A percentile compares a stretch with the other conserved stretches of the same genome.
Conservation (phyloP, 2,329 filamentous ascomycete species). For the Grosmannia clavigera region DNA sequence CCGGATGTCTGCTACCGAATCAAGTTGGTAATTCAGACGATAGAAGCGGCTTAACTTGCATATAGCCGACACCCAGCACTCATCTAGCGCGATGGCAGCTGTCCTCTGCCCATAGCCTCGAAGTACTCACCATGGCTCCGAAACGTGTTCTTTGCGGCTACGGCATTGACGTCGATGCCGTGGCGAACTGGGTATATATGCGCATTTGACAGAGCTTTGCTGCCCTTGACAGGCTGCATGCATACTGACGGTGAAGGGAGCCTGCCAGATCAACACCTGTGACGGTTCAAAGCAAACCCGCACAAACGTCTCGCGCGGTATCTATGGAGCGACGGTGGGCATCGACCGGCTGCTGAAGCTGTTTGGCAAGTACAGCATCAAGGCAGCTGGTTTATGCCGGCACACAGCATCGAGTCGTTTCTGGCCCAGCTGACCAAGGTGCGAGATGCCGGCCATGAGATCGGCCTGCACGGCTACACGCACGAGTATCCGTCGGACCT, state of each 20-base stretch:
- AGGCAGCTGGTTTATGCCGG: constrained; percentile 44
- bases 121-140: neutral
- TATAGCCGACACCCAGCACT: neutral
- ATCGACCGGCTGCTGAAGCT: constrained; percentile 55
- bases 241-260: neutral
- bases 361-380: constrained; percentile 61
- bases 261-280: neutral
- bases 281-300: neutral
- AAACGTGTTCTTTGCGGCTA: neutral
- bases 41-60: neutral
- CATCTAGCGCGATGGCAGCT: neutral
- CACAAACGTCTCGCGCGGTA: constrained; percentile 7
- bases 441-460: constrained; percentile 34
- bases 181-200: neutral
- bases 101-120: neutral
- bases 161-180: constrained; percentile 1
- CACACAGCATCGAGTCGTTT: constrained; percentile 36
- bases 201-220: neutral
- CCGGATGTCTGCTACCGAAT: neutral
- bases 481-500: constrained; percentile 35
- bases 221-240: neutral
- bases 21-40: neutral
- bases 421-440: constrained; percentile 31
- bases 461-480: constrained; percentile 31
- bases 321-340: constrained; percentile 58